Evolutionary conservation across 176 grass and related monocot species (phyloP).

Genomic region (Thinopyrum elongatum): DNA sequence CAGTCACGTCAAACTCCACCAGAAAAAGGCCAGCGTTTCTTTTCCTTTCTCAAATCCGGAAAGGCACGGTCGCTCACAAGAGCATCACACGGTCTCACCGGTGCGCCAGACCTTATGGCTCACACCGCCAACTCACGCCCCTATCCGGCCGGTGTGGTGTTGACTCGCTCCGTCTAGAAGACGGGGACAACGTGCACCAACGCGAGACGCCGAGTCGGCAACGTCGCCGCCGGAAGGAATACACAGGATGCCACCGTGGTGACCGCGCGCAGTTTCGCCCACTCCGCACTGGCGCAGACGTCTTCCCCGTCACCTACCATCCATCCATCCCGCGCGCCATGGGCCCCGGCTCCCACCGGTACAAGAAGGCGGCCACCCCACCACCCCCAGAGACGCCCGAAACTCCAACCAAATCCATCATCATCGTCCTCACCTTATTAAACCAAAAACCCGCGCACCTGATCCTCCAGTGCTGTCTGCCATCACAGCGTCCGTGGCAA

Average conservation of each 20-base stretch:
- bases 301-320: slow-evolving; percentile 8
- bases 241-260: neutral
- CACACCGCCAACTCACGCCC: neutral
- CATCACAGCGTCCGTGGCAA: neutral
- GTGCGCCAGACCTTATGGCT: too few relatives aligned
- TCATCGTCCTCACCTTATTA: neutral
- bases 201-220: neutral
- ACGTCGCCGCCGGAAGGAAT: neutral
- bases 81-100: neutral
- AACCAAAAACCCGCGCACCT: neutral
- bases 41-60: neutral
- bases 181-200: neutral
- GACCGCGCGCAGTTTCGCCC: neutral
- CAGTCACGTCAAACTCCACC: neutral
- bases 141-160: too few relatives aligned
- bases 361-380: neutral
- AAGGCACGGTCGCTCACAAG: neutral
- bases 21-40: neutral
- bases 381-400: neutral
- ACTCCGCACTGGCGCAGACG: neutral
- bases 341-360: slow-evolving; percentile 8
- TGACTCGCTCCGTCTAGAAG: slow-evolving; percentile 33
- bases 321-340: neutral
- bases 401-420: neutral
- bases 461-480: neutral